phyloP scores from a whole-genome alignment of 495 filamentous ascomycete genomes.

The Podospora pseudocomata region DNA sequence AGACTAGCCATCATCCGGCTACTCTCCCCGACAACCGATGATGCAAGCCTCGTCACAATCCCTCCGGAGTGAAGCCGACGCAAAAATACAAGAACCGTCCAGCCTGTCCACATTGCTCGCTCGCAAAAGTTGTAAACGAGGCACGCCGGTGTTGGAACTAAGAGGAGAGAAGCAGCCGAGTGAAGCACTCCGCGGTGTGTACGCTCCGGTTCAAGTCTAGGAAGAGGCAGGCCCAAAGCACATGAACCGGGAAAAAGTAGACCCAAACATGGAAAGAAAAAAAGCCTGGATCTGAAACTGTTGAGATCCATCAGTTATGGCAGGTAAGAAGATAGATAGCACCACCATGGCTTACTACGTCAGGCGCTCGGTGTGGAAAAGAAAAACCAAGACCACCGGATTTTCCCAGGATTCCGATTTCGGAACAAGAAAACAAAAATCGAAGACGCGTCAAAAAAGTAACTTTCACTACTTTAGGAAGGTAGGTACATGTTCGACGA shows the following conservation, averaged over 20 bases:
- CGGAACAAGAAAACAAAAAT: background rate
- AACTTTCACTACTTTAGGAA: background rate
- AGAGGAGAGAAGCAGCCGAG: background rate
- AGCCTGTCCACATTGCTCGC: background rate
- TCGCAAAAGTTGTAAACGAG: background rate
- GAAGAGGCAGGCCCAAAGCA: background rate
- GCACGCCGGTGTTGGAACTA: background rate
- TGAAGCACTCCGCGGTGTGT: background rate
- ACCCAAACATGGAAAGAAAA: too few species aligned
- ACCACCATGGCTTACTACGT: too few species aligned
- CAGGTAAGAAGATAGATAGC: background rate
- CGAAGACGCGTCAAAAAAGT: background rate
- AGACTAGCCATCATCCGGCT: background rate
- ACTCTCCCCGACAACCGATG: conserved; percentile 6
- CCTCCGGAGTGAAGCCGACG: conserved; percentile 11
- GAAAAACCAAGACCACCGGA: too few species aligned
- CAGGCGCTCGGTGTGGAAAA: too few species aligned
- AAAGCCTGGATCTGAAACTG: background rate
- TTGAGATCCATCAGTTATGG: background rate
- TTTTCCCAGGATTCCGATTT: background rate
- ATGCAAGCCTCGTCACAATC: conserved; percentile 26
- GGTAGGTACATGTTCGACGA: background rate
- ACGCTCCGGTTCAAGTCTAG: background rate
- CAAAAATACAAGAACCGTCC: too few species aligned
- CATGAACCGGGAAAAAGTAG: background rate